Evolutionary conservation across 441 rosid species (phyloP).

Genomic region (Erysimum pusillum): DNA sequence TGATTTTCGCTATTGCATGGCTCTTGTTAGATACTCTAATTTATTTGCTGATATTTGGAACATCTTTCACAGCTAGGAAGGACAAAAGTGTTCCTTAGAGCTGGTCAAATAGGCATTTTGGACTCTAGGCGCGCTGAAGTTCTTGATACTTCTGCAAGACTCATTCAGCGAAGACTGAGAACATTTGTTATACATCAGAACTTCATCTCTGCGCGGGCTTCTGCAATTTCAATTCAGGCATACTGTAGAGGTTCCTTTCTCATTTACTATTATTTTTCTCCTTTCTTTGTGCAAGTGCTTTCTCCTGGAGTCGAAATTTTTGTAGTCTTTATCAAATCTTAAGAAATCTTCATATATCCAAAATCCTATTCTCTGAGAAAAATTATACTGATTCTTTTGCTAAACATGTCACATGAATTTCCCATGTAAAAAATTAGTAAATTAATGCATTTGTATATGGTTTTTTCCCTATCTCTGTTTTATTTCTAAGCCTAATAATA

Average conservation of each 20-base stretch:
- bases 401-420: constrained; percentile 27
- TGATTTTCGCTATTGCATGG: constrained; percentile 8
- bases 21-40: constrained; percentile 30
- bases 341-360: constrained; percentile 1
- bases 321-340: constrained; percentile 5
- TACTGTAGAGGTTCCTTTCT: constrained; percentile 80
- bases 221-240: constrained; percentile 83
- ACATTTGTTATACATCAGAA: constrained; percentile 68
- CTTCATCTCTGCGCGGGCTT: constrained; percentile 63
- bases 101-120: constrained; percentile 95
- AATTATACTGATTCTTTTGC: constrained; percentile 4
- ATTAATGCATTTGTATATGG: constrained; percentile 16
- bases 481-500: constrained; percentile 44
- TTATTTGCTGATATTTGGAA: constrained; percentile 33
- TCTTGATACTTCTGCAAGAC: constrained; percentile 83
- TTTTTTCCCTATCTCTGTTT: constrained; percentile 24
- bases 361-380: constrained; percentile 6
- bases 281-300: constrained; percentile 29
- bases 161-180: constrained; percentile 72
- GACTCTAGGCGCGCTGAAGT: constrained; percentile 89
- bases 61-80: constrained; percentile 74
- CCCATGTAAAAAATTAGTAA: constrained; percentile 4
- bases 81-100: constrained; percentile 96
- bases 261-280: constrained; percentile 33
- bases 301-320: constrained; percentile 3